phyloP scores from a whole-genome alignment of 2,329 filamentous ascomycete genomes.

The Xylariaceae sp. region DNA sequence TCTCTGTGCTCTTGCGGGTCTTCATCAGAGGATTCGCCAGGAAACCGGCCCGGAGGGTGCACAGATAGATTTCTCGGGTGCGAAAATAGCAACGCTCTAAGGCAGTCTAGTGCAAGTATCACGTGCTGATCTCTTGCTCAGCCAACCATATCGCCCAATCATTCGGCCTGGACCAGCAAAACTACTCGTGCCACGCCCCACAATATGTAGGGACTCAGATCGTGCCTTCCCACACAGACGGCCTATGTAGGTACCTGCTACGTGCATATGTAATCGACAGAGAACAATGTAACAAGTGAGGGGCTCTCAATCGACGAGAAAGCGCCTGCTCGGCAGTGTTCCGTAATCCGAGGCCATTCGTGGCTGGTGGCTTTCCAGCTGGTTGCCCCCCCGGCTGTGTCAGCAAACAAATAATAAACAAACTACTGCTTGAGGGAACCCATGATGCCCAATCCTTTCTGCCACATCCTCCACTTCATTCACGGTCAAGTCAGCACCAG shows the following conservation, averaged over 20 bases:
- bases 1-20: too few relatives aligned
- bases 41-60: too few relatives aligned
- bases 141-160: background rate
- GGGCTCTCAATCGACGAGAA: background rate
- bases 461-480: background rate
- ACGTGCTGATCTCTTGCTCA: background rate
- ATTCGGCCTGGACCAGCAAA: background rate
- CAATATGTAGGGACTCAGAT: background rate
- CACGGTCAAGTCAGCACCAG: slow-evolving; percentile 11
- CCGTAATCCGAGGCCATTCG: background rate
- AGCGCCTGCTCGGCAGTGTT: too few relatives aligned
- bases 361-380: slow-evolving; percentile 9
- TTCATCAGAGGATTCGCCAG: too few relatives aligned
- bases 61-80: too few relatives aligned
- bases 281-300: background rate
- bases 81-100: background rate
- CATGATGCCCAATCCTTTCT: slow-evolving; percentile 18
- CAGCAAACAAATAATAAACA: slow-evolving; percentile 34
- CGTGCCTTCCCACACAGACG: background rate
- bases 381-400: slow-evolving; percentile 23
- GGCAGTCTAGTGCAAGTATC: background rate
- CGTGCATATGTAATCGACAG: background rate
- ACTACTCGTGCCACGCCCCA: background rate
- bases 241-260: background rate
- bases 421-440: slow-evolving; percentile 32